Base-by-base conservation (phyloP, 148 eudicot species). In the Silene conica region DNA sequence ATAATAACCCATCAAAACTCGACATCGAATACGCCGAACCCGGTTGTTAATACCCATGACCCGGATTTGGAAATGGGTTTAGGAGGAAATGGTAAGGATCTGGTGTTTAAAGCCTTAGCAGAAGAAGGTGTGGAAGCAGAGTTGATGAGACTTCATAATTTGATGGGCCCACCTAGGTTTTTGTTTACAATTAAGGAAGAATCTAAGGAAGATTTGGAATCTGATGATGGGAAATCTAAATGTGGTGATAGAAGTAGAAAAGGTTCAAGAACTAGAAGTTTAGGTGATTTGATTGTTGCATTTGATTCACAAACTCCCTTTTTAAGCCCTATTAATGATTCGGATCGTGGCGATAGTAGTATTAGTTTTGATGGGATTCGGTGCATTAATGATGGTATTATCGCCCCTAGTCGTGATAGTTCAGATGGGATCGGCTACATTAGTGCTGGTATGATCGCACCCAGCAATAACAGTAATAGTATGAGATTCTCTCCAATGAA, bases 121-220 rank as follows among this genome's bases (percentile, higher is more conserved):
- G 78, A 83, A 74, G 83, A 76, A 8, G 56, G 77, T 48, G 79
- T 88, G 50, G 97, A 89, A 13, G 67, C 88, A 43, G 97, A 94
- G 73, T 73, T 94, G 28, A 85, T 88, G 86, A 76, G 90, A 78
- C 62, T 90, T 18, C 96, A 92, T 74, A 88, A 92, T 64, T 84
- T 90, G 7, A 74, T 83, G 66, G 96, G 98, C 41, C 98, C 96
- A 2, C 98, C 98, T 12, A 89, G 97, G 74, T 94, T 94, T 65
- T 77, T 94, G n/a, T 91, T 91, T 85, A 91, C 98, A 20, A 94
- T 94, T 14, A 89, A 87, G 14, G 98, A 94, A 59, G 98, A 94
- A 63, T 86, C 89, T 1, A 93, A 77, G 69, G 98, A 93, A 63
- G 98, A 93, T 85, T 91, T 93, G 76, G 98, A 93, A 61, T 84